Evolutionary conservation across 148 eudicot species (phyloP), one percentile per base, ranked within the genome.

Genomic region (Drosera capensis): DNA sequence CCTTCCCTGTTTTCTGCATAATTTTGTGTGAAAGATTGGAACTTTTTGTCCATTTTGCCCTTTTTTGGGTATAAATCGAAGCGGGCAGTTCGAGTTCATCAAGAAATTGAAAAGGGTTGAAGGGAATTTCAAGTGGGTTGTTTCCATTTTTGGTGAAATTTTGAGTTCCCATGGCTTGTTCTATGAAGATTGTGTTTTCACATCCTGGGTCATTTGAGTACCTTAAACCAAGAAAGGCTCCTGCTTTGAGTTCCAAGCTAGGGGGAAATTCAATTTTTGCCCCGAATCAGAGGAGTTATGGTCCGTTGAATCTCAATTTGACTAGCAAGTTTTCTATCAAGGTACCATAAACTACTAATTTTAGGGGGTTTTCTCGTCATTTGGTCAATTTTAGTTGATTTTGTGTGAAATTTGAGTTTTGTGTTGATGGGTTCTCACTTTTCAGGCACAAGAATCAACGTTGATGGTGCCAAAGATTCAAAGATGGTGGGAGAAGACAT

Each of bases 401-500:
- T 34, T 15, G 2, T 13, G n/a, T 9, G n/a, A 34, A 34, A 5
- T 15, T 34, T 9, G n/a, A 9, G 5, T 34, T 34, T 34, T 34
- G 38, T 9, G 38, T 34, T 34, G 9, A 34, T 34, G 38, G 38
- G 9, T 34, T 34, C 14, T n/a, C n/a, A n/a, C n/a, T 48, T 61
- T 61, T 41, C 42, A 82, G 84, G 78, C 72, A 45, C 77, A 78
- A 51, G 47, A 75, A 40, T 66, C 88, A 20, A 20, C n/a, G n/a
- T 49, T 51, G 65, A 72, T 58, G 66, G 74, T 14, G 62, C 79
- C 58, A 53, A 58, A 66, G 41, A n/a, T 82, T 28, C 45, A 73
- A 71, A 60, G 81, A 63, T 87, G 96, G 96, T 87, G 96, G 96
- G 96, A 87, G 15, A 87, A 87, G 67, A 77, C 82, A 13, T 62